Evolutionary conservation across 305 asterid genomes (phyloP), one percentile per base, ranked within the genome.

Genomic region (Lippia alba): DNA sequence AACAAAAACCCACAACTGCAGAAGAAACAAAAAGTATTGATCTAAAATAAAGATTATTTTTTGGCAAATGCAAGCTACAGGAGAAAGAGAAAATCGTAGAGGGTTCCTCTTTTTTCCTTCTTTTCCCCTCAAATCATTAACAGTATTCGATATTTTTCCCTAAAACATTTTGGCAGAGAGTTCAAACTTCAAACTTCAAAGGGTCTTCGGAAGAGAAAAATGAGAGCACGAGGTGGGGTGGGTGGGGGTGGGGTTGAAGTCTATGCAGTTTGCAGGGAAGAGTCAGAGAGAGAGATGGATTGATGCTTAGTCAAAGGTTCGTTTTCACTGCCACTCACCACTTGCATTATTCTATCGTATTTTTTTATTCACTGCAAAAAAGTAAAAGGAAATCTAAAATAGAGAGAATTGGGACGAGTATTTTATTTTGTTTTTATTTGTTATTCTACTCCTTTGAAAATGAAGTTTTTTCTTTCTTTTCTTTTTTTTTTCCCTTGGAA

Each of bases 231-330:
- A 2, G 57, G 1, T 46, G 12, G 49, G 44, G 40, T 0, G 55
- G 64, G 56, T 54, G 20, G 9, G 57, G 3, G 41, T 24, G 70
- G 33, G 5, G 75, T 66, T 73, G 71, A 69, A 76, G 74, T 76
- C 69, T 64, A 64, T 54, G 74, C 50, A 20, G 14, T 49, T 11
- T 44, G 45, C 19, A 17, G 18, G 57, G 12, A 6, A 61, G 61
- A 64, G 66, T 57, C 18, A 50, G 55, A 59, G 11, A 41, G 45
- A 51, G 16, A 45, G 24, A 54, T 34, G 58, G 16, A 32, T 39
- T 30, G 74, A 69, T 80, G 67, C 78, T 62, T 30, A 66, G 81
- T 76, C 84, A 80, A 80, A 76, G 67, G 66, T 74, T 66, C 79
- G 71, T 59, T 48, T 50, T 61, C 70, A 57, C 61, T 62, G 39